phyloP scores from a whole-genome alignment of 805 yeast species.

The Cyberlindnera samutprakarnensis region DNA sequence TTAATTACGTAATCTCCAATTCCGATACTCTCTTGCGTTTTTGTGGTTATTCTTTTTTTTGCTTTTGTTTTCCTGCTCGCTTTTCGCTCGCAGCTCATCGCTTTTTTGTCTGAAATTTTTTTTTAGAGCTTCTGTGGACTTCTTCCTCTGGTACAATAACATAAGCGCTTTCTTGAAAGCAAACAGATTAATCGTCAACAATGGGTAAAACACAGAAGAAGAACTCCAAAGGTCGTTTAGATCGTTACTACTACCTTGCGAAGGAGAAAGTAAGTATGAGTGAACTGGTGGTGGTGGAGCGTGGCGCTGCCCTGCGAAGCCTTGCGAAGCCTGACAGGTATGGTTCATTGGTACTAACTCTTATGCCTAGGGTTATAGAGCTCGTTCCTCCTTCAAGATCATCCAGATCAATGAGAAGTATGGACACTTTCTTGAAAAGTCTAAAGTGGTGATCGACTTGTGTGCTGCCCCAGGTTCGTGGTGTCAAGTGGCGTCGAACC shows the following conservation, averaged over 20 bases:
- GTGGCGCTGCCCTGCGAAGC: too few relatives aligned
- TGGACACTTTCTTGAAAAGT: slow-evolving; percentile 90
- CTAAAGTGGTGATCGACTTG: slow-evolving; percentile 92
- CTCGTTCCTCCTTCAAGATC: slow-evolving; percentile 96
- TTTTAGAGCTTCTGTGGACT: too few relatives aligned
- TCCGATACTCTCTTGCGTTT: too few relatives aligned
- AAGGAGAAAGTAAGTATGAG: slow-evolving; percentile 59
- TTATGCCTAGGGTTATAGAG: slow-evolving; percentile 68
- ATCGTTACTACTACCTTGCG: slow-evolving; percentile 91
- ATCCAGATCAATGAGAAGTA: slow-evolving; percentile 93
- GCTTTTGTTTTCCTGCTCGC: too few relatives aligned
- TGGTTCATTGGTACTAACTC: slow-evolving; percentile 3
- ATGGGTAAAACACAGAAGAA: slow-evolving; percentile 95
- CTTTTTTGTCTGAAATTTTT: too few relatives aligned
- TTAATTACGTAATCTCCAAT: too few relatives aligned
- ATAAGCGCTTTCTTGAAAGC: too few relatives aligned
- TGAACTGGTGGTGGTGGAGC: too few relatives aligned
- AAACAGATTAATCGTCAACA: slow-evolving; percentile 1
- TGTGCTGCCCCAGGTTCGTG: slow-evolving; percentile 99
- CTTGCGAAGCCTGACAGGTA: too few relatives aligned
- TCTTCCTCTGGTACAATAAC: too few relatives aligned
- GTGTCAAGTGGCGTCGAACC: slow-evolving; percentile 97
- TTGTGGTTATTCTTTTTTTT: too few relatives aligned
- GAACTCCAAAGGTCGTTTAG: slow-evolving; percentile 97
- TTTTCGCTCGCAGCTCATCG: too few relatives aligned